These are phyloP conservation scores for bread wheat (Triticum aestivum) DNA, from an alignment of 176 grass and related monocot species.

Conservation along the genomic window IWGSC_CS_RefSeq_v2.1 NC_057807.1:390710200-390710699, in stretches of 20 bases:
- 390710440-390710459: constrained; percentile 82
- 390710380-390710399: constrained; percentile 12
- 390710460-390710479: constrained; percentile 88
- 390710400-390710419: constrained; percentile 72
- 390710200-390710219: constrained; percentile 75
- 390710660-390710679: constrained; percentile 95
- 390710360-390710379: background rate
- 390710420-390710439: constrained; percentile 96
- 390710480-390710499: constrained; percentile 92
- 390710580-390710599: background rate
- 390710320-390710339: constrained; percentile 1
- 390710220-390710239: constrained; percentile 54
- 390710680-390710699: constrained; percentile 97
- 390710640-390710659: constrained; percentile 64
- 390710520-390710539: constrained; percentile 95
- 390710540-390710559: constrained; percentile 80
- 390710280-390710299: constrained; percentile 74
- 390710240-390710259: constrained; percentile 84
- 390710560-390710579: background rate
- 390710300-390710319: constrained; percentile 82
- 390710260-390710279: constrained; percentile 96
- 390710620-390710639: constrained; percentile 17
- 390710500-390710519: constrained; percentile 95
- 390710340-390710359: constrained; percentile 21
- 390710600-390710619: background rate